Base-by-base conservation (phyloP, 2,329 filamentous ascomycete species). In the Penicillium sp. region DNA sequence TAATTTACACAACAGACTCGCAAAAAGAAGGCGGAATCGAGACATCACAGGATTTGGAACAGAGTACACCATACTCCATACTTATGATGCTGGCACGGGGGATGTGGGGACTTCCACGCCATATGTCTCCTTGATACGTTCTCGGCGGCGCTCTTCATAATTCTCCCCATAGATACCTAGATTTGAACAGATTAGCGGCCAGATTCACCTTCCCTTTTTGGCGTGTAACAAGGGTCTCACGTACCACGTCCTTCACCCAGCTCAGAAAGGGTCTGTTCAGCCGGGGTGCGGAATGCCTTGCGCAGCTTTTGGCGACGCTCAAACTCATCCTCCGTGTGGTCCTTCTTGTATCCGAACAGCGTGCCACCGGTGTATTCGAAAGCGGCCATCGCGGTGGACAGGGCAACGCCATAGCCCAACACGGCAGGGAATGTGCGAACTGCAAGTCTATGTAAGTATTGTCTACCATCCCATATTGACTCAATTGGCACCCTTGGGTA, bases 191-290 rank as follows among this genome's bases (percentile, higher is more conserved):
- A n/a, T n/a, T n/a, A n/a, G n/a, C n/a, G n/a, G n/a, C n/a, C n/a
- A n/a, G n/a, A n/a, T n/a, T n/a, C n/a, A n/a, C n/a, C n/a, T n/a
- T n/a, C n/a, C n/a, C n/a, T n/a, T n/a, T n/a, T n/a, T n/a, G n/a
- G n/a, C n/a, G n/a, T n/a, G n/a, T n/a, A n/a, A n/a, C n/a, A n/a
- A n/a, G 52, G 6, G 18, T 17, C 37, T 18, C 11, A 50, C 45
- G 57, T 75, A 90, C 86, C 86, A 77, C 88, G 78, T 51, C 87
- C 87, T 72, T 95, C 89, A 36, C 88, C 89, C 55, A 95, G 60
- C 57, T 90, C 77, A 15, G 79, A 76, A 49, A 95, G 70, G 2
- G 85, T 94, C 71, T 95, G 82, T 61, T 86, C 82, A 35, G 79
- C 72, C 16, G 86, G 83, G 60, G 81, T 71, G 62, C 86, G 77